phyloP scores from a whole-genome alignment of 352 stramenopile species.

The Globisporangium cystogenes region DNA sequence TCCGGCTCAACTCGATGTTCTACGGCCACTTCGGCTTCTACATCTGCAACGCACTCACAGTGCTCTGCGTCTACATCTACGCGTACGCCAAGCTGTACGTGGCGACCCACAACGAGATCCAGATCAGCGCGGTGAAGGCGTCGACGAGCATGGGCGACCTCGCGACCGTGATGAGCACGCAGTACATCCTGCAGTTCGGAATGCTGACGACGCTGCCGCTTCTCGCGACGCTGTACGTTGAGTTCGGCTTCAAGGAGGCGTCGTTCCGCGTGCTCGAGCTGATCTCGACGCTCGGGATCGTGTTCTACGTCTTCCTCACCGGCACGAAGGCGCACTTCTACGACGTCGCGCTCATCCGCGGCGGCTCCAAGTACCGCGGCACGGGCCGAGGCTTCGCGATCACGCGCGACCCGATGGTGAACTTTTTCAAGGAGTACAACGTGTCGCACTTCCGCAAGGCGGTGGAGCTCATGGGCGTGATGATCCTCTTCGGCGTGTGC shows the following conservation, averaged over 20 bases:
- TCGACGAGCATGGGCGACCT: no score
- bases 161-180: no score
- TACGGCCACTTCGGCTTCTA: slow-evolving; percentile 99
- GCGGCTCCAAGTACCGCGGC: slow-evolving; percentile 96
- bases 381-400: slow-evolving; percentile 99
- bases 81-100: slow-evolving; percentile 97
- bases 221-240: no score
- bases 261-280: no score
- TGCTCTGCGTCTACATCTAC: slow-evolving; percentile 97
- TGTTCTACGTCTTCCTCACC: slow-evolving; percentile 99
- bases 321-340: slow-evolving; percentile 99
- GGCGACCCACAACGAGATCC: no score
- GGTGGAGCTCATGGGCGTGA: slow-evolving; percentile 80
- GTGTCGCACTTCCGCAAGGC: slow-evolving; percentile 88
- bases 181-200: no score
- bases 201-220: no score
- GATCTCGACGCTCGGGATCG: slow-evolving; percentile 95
- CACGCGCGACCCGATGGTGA: slow-evolving; percentile 93
- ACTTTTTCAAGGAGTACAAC: slow-evolving; percentile 87
- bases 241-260: no score
- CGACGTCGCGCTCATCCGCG: slow-evolving; percentile 96
- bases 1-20: slow-evolving; percentile 75
- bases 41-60: slow-evolving; percentile 97
- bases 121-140: no score
- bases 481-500: slow-evolving; percentile 79